A percentile compares a stretch with the other conserved stretches of the same genome.
phyloP scores from a whole-genome alignment of 345 rosid genomes.

The Eucalyptus pauciflora region DNA sequence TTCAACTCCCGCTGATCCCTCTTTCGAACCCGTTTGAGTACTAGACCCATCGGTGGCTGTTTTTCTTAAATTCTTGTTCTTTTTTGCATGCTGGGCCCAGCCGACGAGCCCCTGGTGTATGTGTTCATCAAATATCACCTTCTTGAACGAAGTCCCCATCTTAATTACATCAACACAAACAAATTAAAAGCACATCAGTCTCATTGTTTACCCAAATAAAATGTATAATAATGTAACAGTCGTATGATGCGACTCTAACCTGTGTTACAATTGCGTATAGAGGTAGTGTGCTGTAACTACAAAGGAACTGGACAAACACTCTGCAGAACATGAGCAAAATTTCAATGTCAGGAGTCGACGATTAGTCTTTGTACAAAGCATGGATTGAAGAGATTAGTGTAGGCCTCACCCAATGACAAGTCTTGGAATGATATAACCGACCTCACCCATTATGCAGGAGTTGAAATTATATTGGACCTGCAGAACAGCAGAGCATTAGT shows the following conservation, averaged over 20 bases:
- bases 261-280: conserved; percentile 86
- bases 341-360: background rate
- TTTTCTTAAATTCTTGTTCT: conserved; percentile 27
- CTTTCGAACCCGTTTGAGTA: background rate
- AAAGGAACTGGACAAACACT: conserved; percentile 57
- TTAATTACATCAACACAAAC: background rate
- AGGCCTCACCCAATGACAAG: conserved; percentile 55
- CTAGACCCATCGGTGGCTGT: conserved; percentile 10
- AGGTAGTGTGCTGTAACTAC: conserved; percentile 84
- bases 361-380: background rate
- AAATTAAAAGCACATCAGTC: background rate
- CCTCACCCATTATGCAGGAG: conserved; percentile 79
- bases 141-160: conserved; percentile 93
- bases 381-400: background rate
- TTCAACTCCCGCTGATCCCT: background rate
- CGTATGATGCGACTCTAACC: conserved; percentile 1
- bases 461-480: conserved; percentile 66
- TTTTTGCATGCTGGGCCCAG: conserved; percentile 69
- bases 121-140: conserved; percentile 66
- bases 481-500: background rate
- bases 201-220: background rate
- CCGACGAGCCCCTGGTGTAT: conserved; percentile 45
- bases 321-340: conserved; percentile 7
- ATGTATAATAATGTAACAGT: background rate
- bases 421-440: conserved; percentile 49